phyloP scores from a whole-genome alignment of 176 grass and related monocot species.

The Miscanthus lutarioriparius region DNA sequence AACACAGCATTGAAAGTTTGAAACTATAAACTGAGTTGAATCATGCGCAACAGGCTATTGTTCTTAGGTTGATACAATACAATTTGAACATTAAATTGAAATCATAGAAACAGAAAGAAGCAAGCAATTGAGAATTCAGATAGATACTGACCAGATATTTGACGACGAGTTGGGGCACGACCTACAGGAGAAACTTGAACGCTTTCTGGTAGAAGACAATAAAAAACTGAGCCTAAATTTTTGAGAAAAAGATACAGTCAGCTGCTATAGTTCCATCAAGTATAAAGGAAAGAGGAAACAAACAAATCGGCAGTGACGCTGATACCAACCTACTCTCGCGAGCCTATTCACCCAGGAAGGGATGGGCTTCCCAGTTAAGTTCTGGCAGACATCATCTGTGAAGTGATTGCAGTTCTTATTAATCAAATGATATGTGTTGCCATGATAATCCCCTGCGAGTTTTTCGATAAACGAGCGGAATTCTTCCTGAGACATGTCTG shows the following conservation, averaged over 20 bases:
- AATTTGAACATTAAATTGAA: neutral
- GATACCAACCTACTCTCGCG: slow-evolving; percentile 81
- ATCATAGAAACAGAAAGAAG: neutral
- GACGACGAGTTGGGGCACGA: slow-evolving; percentile 56
- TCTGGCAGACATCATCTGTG: slow-evolving; percentile 79
- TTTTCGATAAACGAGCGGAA: slow-evolving; percentile 79
- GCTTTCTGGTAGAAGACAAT: slow-evolving; percentile 84
- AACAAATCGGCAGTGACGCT: slow-evolving; percentile 12
- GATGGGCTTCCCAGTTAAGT: slow-evolving; percentile 86
- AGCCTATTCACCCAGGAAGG: slow-evolving; percentile 95
- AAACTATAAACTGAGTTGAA: neutral
- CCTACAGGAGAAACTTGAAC: slow-evolving; percentile 77
- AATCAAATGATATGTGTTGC: slow-evolving; percentile 88
- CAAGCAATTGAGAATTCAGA: slow-evolving; percentile 14
- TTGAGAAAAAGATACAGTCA: slow-evolving; percentile 25
- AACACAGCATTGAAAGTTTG: neutral
- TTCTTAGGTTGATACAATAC: neutral
- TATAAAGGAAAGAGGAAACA: slow-evolving; percentile 2
- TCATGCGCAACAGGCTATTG: neutral
- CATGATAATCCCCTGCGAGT: slow-evolving; percentile 79
- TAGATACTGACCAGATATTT: slow-evolving; percentile 50
- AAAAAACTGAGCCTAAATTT: slow-evolving; percentile 68
- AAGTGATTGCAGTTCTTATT: slow-evolving; percentile 99
- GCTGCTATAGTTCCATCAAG: neutral
- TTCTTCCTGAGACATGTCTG: slow-evolving; percentile 70